Evolutionary conservation across 345 rosid genomes (phyloP), one percentile per base, ranked within the genome.

Genomic region (Mallotus nudiflorus): DNA sequence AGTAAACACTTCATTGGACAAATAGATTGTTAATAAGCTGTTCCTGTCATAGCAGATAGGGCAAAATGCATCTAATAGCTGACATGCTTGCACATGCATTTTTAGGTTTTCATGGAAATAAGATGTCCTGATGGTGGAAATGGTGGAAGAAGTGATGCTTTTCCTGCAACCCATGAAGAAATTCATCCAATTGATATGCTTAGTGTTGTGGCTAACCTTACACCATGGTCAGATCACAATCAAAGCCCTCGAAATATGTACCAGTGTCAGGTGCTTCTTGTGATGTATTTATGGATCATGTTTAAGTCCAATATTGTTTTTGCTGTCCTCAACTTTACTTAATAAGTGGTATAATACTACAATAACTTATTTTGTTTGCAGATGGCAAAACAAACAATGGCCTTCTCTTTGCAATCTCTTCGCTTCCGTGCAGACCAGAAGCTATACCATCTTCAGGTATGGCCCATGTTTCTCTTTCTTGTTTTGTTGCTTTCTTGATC

Each of bases 341-440:
- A 45, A 56, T 63, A 15, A 31, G 9, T 67, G 60, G 45, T 31
- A 22, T 20, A 15, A 33, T 54, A 12, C 29, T 62, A 44, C 16
- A 14, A 29, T 64, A 22, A 28, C 29, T 37, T 39, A 12, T 65
- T 42, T 49, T 31, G 19, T 68, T 4, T 62, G 64, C 77, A 95
- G 97, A 95, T 95, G 99, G 99, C 96, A 55, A 92, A 95, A 73
- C 97, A 92, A 82, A 95, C 99, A 56, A 90, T 95, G 99, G 97
- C 79, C 18, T 95, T 82, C 82, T 92, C 99, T 74, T 77, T 88
- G 55, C 97, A 95, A 85, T 89, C 93, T 57, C 83, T 95, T 75
- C 78, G 78, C 45, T 78, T 75, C 56, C 97, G 97, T 67, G 97
- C 97, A 14, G 97, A 95, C 81, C 99, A 95, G 81, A 95, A 95